A percentile compares a stretch with the other conserved stretches of the same genome.
Conservation (phyloP, 78 protist genomes). For the Neovahlkampfia damariscottae region DNA sequence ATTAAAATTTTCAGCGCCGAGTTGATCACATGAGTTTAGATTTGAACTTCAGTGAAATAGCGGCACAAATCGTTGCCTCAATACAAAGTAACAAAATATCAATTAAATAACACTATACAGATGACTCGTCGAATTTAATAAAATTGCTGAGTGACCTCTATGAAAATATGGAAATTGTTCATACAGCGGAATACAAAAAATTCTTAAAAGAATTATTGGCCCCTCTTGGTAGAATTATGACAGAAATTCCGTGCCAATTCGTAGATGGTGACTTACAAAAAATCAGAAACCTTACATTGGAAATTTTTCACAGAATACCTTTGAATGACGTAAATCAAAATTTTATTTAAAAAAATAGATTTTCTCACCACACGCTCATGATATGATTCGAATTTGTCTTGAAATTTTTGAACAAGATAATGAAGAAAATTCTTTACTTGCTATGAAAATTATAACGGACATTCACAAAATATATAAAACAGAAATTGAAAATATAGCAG, state of each 20-base stretch:
- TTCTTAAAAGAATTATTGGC: not conserved
- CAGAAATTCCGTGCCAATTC: not conserved
- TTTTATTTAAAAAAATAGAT: not conserved
- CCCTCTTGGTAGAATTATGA: not conserved
- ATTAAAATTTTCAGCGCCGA: too few species aligned
- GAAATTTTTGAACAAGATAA: constrained; percentile 59
- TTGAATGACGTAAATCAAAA: not conserved
- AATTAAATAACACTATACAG: too few species aligned
- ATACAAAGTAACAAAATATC: too few species aligned
- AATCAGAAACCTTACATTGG: not conserved
- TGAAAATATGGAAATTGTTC: not conserved
- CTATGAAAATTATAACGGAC: constrained; percentile 71
- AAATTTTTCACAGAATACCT: not conserved
- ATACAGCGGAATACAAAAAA: not conserved
- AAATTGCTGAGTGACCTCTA: too few species aligned
- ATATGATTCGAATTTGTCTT: constrained; percentile 21
- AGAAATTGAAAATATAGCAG: not conserved
- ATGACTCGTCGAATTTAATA: too few species aligned
- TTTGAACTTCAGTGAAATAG: too few species aligned
- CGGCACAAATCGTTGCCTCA: too few species aligned
- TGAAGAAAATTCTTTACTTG: constrained; percentile 66
- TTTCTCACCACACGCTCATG: not conserved
- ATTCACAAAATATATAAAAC: constrained; percentile 64
- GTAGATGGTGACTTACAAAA: not conserved
- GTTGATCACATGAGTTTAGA: too few species aligned